Conservation (phyloP, 2,329 filamentous ascomycete genomes). For the Beauveria brongniartii region DNA sequence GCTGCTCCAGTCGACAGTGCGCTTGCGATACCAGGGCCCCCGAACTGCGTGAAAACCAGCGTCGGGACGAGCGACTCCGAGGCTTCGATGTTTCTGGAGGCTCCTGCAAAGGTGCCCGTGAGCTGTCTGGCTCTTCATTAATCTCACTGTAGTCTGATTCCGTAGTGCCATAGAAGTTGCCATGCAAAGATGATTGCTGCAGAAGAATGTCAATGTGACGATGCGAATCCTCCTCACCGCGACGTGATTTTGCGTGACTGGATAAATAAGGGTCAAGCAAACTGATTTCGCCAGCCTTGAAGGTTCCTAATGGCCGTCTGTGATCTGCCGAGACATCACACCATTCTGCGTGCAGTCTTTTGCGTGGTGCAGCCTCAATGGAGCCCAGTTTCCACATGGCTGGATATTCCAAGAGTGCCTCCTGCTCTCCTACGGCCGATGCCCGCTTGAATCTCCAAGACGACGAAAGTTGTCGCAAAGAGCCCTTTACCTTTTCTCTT, state of each 20-base stretch:
- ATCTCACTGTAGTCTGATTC: neutral
- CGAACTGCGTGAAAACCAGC: constrained; percentile 16
- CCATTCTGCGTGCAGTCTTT: constrained; percentile 6
- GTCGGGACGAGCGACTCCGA: constrained; percentile 9
- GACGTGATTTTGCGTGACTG: neutral
- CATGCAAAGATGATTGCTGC: constrained; percentile 2
- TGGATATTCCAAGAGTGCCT: neutral
- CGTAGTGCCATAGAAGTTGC: neutral
- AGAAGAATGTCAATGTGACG: neutral
- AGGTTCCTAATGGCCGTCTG: neutral
- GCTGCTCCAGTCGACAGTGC: constrained; percentile 24
- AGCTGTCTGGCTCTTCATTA: neutral
- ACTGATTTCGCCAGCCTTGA: neutral
- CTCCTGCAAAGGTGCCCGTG: neutral
- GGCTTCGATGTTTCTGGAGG: neutral
- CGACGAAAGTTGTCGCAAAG: constrained; percentile 16
- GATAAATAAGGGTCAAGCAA: constrained; percentile 3
- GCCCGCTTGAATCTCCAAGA: constrained; percentile 15
- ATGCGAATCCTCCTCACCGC: neutral
- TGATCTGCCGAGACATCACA: constrained; percentile 4
- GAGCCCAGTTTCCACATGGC: constrained; percentile 8
- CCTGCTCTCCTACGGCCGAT: neutral
- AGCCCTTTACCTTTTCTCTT: constrained; percentile 10
- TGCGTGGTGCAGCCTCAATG: neutral
- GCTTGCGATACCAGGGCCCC: constrained; percentile 19